Evolutionary conservation across 2,329 filamentous ascomycete genomes (phyloP).

Genomic region (Alternaria sp.): DNA sequence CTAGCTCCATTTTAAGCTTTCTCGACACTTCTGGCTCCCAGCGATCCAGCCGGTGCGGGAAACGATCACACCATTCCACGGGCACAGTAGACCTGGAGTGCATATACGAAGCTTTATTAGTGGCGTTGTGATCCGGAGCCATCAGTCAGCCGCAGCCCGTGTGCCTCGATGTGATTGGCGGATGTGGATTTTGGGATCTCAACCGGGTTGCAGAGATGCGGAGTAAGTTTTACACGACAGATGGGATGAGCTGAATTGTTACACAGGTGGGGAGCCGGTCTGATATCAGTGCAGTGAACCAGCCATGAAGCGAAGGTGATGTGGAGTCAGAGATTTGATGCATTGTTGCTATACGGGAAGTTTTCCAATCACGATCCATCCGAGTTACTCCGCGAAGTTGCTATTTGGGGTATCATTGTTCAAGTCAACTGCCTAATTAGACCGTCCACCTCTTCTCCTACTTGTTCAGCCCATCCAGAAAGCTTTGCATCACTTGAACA

Average conservation of each 20-base stretch:
- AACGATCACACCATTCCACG: neutral
- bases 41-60: neutral
- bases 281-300: neutral
- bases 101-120: slow-evolving; percentile 10
- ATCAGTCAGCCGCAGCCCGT: slow-evolving; percentile 10
- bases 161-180: slow-evolving; percentile 1
- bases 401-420: neutral
- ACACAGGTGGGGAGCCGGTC: slow-evolving; percentile 9
- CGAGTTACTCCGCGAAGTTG: neutral
- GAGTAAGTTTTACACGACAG: slow-evolving; percentile 2
- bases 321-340: neutral
- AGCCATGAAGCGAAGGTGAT: neutral
- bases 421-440: too few relatives aligned
- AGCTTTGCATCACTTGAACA: neutral
- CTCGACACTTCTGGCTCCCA: neutral
- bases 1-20: neutral
- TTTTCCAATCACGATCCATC: neutral
- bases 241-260: neutral
- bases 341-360: neutral
- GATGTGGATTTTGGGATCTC: neutral
- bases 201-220: neutral
- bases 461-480: neutral
- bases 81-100: neutral
- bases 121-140: neutral
- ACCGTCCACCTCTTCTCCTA: neutral